phyloP scores from a whole-genome alignment of 257 asterid species.

The Nicotiana sylvestris region DNA sequence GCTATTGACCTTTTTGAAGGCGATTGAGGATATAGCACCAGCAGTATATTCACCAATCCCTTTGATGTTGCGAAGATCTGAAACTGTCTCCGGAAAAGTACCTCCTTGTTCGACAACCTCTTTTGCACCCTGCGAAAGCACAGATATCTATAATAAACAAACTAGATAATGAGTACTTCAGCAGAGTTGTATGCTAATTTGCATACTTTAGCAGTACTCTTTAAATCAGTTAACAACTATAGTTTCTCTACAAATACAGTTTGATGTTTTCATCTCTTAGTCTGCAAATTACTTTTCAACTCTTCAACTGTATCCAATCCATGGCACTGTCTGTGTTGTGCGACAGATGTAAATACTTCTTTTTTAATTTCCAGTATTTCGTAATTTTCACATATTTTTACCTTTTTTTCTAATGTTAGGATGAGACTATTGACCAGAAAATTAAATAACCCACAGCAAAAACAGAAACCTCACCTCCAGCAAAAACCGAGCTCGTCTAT shows the following conservation, averaged over 20 bases:
- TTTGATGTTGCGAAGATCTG: slow-evolving; percentile 64
- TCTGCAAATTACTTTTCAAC: not conserved
- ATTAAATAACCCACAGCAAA: not conserved
- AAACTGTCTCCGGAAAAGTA: slow-evolving; percentile 76
- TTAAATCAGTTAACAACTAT: not conserved
- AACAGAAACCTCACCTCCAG: slow-evolving; percentile 58
- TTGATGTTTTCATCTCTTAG: not conserved
- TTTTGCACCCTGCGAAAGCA: slow-evolving; percentile 68
- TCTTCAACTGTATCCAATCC: too few species aligned
- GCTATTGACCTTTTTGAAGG: slow-evolving; percentile 69
- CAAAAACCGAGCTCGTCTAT: slow-evolving; percentile 76
- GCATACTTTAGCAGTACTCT: not conserved
- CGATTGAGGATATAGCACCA: slow-evolving; percentile 96
- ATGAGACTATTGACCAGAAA: too few species aligned
- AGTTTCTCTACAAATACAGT: not conserved
- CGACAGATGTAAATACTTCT: too few species aligned
- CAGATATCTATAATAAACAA: not conserved
- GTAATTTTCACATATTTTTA: too few species aligned
- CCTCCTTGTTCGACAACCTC: slow-evolving; percentile 75
- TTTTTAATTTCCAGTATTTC: too few species aligned
- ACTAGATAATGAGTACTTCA: not conserved
- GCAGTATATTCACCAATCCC: slow-evolving; percentile 98
- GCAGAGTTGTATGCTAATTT: not conserved
- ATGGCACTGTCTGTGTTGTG: too few species aligned
- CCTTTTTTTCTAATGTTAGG: too few species aligned